Base-by-base conservation (phyloP, 2,329 filamentous ascomycete species). In the Graphilbum ipis-grandicollis region DNA sequence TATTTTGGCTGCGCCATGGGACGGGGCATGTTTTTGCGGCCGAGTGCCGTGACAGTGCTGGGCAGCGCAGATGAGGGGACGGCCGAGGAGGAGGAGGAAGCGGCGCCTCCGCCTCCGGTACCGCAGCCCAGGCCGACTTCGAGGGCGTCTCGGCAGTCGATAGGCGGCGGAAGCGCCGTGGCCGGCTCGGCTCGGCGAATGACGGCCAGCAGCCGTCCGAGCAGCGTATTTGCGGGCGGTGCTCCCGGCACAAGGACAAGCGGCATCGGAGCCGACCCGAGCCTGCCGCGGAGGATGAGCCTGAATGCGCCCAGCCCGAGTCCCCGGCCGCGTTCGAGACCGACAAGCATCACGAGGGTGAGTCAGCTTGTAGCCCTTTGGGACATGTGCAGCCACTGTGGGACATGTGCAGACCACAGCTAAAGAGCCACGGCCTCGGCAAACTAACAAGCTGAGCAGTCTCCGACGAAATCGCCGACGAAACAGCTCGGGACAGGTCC, bases 1-100 rank as follows among this genome's bases (percentile, higher is more conserved):
- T 96, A 96, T 54, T 96, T 93, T 48, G 74, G 86, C 35, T 96
- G 88, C 58, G 68, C 52, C 56, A 77, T 69, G 72, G 83, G 65
- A 30, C 64, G 65, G 44, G 75, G 75, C 51, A 90, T 98, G 73
- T 96, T 98, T 50, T 71, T 94, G 38, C 72, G 82, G 43, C 76
- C 83, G 22, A 60, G 69, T 37, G 77, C 77, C 40, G 64, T 90
- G 35, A 68, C 66, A 12, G 61, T 75, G 44, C 56, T 78, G 37
- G 36, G n/a, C 1, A 33, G 18, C 37, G 36, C 19, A 4, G 40
- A 34, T 2, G 39, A 34, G 9, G 37, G 38, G 8, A 19, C 4
- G 10, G 59, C 38, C 4, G 36, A 25, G 12, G 25, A 33, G 13
- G 31, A 38, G 9, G 33, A 35, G 28, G 34, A 71, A 38, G 51